Evolutionary conservation across 2,329 filamentous ascomycete genomes (phyloP), one percentile per base, ranked within the genome.

Genomic region (Elsinoe necatrix): DNA sequence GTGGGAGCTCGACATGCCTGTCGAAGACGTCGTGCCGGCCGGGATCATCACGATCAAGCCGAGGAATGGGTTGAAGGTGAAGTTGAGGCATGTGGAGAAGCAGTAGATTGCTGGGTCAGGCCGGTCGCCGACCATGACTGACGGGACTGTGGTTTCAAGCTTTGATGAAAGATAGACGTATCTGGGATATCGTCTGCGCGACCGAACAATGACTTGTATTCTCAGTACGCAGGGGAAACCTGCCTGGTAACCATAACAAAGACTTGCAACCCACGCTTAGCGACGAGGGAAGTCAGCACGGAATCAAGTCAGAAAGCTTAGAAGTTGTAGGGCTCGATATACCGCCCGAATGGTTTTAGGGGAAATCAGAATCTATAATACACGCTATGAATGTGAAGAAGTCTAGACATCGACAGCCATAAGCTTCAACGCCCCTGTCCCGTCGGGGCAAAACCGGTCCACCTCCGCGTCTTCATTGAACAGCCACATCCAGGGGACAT

Each of bases 1-100:
- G 9, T 58, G 56, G 21, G 50, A 48, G 3, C 25, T 60, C 31
- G 60, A 55, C 4, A 59, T 62, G n/a, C 35, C 54, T 12, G n/a
- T 56, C 12, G 41, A 56, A 52, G 57, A 60, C 18, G 29, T 57
- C n/a, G 52, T 55, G 35, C 52, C 52, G 12, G 52, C 52, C 11
- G 52, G 52, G 20, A 37, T 55, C 4, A 55, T 55, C n/a, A 55
- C 52, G 12, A 55, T 41, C 20, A 55, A 55, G 37, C 52, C 52
- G 11, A 42, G 23, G 35, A 35, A 55, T 29, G 52, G 52, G n/a
- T 7, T 55, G 37, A 39, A 31, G 34, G 25, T 55, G 20, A 55
- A 41, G 37, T 20, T 55, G 35, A 55, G 18, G 31, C 16, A 37
- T 5, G 50, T 54, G 1, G 41, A 23, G 21, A 4, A 11, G 21